phyloP scores from a whole-genome alignment of 2,329 filamentous ascomycete genomes.

The Drechmeria coniospora region DNA sequence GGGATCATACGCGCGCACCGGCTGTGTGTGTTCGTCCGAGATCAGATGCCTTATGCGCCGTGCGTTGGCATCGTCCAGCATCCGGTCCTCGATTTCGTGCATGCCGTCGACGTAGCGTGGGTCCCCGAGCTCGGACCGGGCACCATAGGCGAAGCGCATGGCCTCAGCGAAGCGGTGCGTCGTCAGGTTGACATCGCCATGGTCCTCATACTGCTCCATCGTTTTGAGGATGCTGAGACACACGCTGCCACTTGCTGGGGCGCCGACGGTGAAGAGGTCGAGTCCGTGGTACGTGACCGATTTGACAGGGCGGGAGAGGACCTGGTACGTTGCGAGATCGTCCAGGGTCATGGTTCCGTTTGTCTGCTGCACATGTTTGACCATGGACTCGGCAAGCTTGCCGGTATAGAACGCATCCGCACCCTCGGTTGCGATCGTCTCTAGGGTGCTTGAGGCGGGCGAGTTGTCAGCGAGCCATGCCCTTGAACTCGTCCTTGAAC shows the following conservation, averaged over 20 bases:
- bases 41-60: slow-evolving; percentile 49
- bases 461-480: slow-evolving; percentile 4
- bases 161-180: slow-evolving; percentile 77
- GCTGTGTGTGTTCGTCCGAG: slow-evolving; percentile 53
- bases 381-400: slow-evolving; percentile 56
- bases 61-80: slow-evolving; percentile 49
- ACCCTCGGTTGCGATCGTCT: slow-evolving; percentile 59
- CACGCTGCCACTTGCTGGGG: slow-evolving; percentile 67
- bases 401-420: slow-evolving; percentile 61
- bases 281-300: slow-evolving; percentile 54
- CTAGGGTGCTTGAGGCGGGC: slow-evolving; percentile 48
- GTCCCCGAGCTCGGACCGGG: slow-evolving; percentile 68
- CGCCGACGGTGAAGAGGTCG: slow-evolving; percentile 51
- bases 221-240: slow-evolving; percentile 66
- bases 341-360: slow-evolving; percentile 78
- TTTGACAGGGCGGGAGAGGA: slow-evolving; percentile 48
- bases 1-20: slow-evolving; percentile 61
- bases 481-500: not conserved
- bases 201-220: slow-evolving; percentile 58
- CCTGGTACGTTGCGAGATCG: slow-evolving; percentile 59
- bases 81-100: slow-evolving; percentile 44
- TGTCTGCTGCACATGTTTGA: slow-evolving; percentile 47
- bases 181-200: slow-evolving; percentile 44
- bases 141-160: slow-evolving; percentile 76
- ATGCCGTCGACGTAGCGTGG: slow-evolving; percentile 56